Evolutionary conservation across 441 rosid species (phyloP), one percentile per base, ranked within the genome.

Genomic region (Pelargonium myrrhifolium): DNA sequence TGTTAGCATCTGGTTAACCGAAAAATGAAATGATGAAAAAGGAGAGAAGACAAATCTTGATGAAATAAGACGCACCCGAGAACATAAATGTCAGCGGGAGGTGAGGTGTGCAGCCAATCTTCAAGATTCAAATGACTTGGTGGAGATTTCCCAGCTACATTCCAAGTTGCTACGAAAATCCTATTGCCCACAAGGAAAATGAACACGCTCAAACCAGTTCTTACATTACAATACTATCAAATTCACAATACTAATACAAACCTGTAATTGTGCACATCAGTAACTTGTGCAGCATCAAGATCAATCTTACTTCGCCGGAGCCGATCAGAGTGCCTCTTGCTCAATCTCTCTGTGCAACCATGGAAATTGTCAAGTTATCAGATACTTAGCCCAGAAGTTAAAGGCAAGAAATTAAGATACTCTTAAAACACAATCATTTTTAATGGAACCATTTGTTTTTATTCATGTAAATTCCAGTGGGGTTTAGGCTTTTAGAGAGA

Each of bases 81-180:
- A 76, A 88, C 89, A 76, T 88, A 86, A 40, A 86, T 83, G 70
- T 88, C 89, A 22, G 92, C 88, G 62, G 95, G 87, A 69, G 91
- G 85, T 14, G 89, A 84, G 17, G 89, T 77, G 69, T 81, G 95
- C 67, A 88, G 89, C 94, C 94, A 88, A 73, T 86, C 94, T 37
- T 88, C 91, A n/a, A 88, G 83, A 77, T 79, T 88, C 75, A 88
- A 73, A 72, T 70, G n/a, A 71, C 79, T 80, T 37, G 95, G 89
- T 11, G 95, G 95, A 51, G 92, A 79, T 77, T 85, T 86, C 12
- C 92, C 92, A 68, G 88, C 95, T 61, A 88, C 95, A 69, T 88
- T 88, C 95, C 95, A 88, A 60, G 95, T 86, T 10, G 95, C 92
- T 61, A 84, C 87, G 74, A 86, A 86, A 22, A 88, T 72, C 59